Evolutionary conservation across 805 yeast genomes (phyloP).

Genomic region (Candida railenensis): DNA sequence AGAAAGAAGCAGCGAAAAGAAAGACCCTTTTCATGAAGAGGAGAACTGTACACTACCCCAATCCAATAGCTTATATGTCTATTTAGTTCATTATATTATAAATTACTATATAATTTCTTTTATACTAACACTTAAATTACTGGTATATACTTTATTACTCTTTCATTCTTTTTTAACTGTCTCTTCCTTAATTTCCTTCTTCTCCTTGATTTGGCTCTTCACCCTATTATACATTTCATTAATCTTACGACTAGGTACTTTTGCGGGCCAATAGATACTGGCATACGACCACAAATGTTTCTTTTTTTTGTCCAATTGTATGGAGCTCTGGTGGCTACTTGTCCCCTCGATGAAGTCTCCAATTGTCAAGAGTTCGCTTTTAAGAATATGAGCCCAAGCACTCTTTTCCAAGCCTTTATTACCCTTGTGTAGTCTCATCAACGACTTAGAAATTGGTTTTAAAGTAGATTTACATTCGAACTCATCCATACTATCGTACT

Average conservation of each 20-base stretch:
- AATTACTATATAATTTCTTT: neutral
- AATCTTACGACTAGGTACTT: conserved; percentile 72
- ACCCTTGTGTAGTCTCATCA: conserved; percentile 68
- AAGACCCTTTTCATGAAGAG: neutral
- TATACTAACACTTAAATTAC: too few relatives aligned
- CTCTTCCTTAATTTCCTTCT: neutral
- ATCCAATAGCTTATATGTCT: neutral
- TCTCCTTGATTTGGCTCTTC: conserved; percentile 17
- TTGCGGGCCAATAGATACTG: conserved; percentile 82
- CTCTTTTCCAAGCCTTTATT: conserved; percentile 69
- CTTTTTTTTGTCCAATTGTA: conserved; percentile 31
- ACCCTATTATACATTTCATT: conserved; percentile 73
- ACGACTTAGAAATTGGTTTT: conserved; percentile 66
- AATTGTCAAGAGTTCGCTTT: conserved; percentile 64
- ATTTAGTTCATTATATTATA: neutral
- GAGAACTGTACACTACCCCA: neutral
- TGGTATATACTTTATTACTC: neutral
- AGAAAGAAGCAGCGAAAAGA: neutral
- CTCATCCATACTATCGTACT: conserved; percentile 80
- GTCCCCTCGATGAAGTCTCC: conserved; percentile 65
- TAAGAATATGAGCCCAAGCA: conserved; percentile 73
- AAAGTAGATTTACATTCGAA: conserved; percentile 57
- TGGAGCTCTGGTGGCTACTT: neutral
- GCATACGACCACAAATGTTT: conserved; percentile 86
- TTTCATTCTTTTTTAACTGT: neutral